Evolutionary conservation across 2,329 filamentous ascomycete genomes (phyloP).

Genomic region (Botryotinia globosa): DNA sequence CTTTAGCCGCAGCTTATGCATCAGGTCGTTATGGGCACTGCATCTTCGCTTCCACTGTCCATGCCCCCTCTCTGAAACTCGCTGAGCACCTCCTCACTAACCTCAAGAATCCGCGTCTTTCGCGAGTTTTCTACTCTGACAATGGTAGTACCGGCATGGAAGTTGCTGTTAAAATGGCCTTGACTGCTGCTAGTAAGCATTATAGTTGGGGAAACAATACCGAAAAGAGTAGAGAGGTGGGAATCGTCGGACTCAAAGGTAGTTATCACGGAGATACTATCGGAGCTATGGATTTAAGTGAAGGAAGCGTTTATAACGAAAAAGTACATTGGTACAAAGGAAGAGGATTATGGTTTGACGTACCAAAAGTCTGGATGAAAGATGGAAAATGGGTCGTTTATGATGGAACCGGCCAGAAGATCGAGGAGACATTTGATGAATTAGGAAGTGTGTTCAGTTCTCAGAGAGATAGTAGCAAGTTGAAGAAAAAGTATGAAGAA

Average conservation of each 20-base stretch:
- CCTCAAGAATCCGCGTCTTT: slow-evolving; percentile 62
- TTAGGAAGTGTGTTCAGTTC: slow-evolving; percentile 61
- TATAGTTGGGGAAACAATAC: slow-evolving; percentile 58
- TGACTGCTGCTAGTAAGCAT: slow-evolving; percentile 63
- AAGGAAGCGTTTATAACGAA: slow-evolving; percentile 74
- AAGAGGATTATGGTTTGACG: slow-evolving; percentile 78
- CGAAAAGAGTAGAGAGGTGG: slow-evolving; percentile 50
- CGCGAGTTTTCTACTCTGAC: slow-evolving; percentile 77
- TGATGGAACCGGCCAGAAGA: slow-evolving; percentile 23
- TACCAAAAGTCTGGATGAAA: slow-evolving; percentile 66
- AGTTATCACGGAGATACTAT: slow-evolving; percentile 88
- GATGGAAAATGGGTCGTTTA: slow-evolving; percentile 63
- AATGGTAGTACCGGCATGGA: slow-evolving; percentile 82
- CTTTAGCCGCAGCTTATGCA: slow-evolving; percentile 74
- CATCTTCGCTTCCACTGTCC: slow-evolving; percentile 81
- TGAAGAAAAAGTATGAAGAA: slow-evolving; percentile 52
- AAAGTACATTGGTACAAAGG: slow-evolving; percentile 85
- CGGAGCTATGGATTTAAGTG: slow-evolving; percentile 81
- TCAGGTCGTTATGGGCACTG: slow-evolving; percentile 83
- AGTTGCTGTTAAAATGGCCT: slow-evolving; percentile 81
- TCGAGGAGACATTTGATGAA: slow-evolving; percentile 37
- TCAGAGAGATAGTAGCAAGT: slow-evolving; percentile 45
- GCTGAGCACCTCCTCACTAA: slow-evolving; percentile 61
- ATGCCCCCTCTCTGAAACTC: slow-evolving; percentile 70
- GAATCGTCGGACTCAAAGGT: slow-evolving; percentile 71